Evolutionary conservation across 441 rosid species (phyloP).

Genomic region (Aleurites moluccanus): DNA sequence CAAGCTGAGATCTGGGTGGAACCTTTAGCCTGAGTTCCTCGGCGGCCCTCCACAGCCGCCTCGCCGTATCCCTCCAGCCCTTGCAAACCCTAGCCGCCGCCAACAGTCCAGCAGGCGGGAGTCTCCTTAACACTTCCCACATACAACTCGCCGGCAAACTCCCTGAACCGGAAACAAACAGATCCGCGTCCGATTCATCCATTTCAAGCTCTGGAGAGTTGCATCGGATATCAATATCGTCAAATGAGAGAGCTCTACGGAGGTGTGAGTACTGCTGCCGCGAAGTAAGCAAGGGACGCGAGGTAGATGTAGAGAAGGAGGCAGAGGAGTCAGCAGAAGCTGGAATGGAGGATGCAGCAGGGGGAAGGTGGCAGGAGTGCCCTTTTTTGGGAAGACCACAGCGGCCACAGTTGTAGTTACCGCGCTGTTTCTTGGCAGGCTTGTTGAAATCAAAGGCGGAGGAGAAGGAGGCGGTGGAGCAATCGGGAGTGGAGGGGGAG

Average conservation of each 20-base stretch:
- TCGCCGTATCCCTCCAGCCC: slow-evolving; percentile 37
- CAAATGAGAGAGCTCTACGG: slow-evolving; percentile 83
- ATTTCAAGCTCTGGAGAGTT: slow-evolving; percentile 46
- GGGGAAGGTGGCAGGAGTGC: slow-evolving; percentile 52
- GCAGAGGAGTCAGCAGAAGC: slow-evolving; percentile 42
- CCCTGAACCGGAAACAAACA: no score
- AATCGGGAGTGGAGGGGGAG: slow-evolving; percentile 46
- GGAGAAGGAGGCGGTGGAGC: slow-evolving; percentile 34
- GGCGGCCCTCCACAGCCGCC: slow-evolving; percentile 78
- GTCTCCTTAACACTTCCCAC: no score
- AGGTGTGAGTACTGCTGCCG: slow-evolving; percentile 46
- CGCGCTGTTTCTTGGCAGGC: slow-evolving; percentile 55
- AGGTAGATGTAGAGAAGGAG: slow-evolving; percentile 50
- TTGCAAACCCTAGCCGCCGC: no score
- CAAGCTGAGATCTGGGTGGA: slow-evolving; percentile 54
- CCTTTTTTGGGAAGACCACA: slow-evolving; percentile 97
- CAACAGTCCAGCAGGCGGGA: slow-evolving; percentile 8
- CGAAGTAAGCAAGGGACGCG: slow-evolving; percentile 14
- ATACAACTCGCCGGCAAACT: no score
- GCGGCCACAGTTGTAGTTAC: slow-evolving; percentile 89
- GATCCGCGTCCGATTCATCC: background rate
- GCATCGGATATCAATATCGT: slow-evolving; percentile 53
- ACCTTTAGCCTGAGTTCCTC: slow-evolving; percentile 21
- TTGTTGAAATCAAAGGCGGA: slow-evolving; percentile 43
- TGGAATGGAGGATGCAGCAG: slow-evolving; percentile 30